A percentile compares a stretch with the other conserved stretches of the same genome.
Conservation (phyloP, 1,284 basidiomycete species). For the Termitomyces sp. region DNA sequence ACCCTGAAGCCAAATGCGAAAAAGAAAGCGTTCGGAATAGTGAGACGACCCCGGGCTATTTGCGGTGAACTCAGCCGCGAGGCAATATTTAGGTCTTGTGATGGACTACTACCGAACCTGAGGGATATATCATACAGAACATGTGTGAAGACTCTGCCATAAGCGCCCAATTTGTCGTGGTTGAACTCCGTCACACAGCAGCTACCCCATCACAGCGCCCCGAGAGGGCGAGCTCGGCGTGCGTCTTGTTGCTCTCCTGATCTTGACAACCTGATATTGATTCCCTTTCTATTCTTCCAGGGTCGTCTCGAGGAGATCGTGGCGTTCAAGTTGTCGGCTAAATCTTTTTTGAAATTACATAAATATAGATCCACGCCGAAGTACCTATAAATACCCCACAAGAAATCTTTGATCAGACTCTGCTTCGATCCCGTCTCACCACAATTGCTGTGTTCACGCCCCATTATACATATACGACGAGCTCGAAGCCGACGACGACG, state of each 20-base stretch:
- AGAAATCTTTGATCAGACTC: constrained; percentile 12
- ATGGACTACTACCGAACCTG: background rate
- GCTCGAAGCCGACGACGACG: background rate
- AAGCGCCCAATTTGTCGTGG: constrained; percentile 8
- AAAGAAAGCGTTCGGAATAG: no score
- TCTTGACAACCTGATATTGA: background rate
- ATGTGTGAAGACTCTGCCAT: constrained; percentile 11
- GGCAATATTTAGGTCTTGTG: background rate
- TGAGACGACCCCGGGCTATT: background rate
- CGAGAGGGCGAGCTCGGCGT: background rate
- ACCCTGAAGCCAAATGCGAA: background rate
- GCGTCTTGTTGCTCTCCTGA: background rate
- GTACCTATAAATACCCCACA: constrained; percentile 17
- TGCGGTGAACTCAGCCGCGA: background rate
- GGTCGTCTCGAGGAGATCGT: constrained; percentile 4
- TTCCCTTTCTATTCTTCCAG: background rate
- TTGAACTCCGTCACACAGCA: background rate
- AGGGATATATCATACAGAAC: background rate
- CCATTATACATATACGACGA: background rate
- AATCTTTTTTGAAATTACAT: constrained; percentile 5
- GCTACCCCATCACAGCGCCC: background rate
- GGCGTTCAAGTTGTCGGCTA: constrained; percentile 9
- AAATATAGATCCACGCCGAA: constrained; percentile 10
- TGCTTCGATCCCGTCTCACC: constrained; percentile 6
- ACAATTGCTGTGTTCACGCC: background rate